These are phyloP conservation scores for Mycena haematopus DNA, from an alignment of 768 basidiomycete genomes.

Conservation along the genomic window DNA sequence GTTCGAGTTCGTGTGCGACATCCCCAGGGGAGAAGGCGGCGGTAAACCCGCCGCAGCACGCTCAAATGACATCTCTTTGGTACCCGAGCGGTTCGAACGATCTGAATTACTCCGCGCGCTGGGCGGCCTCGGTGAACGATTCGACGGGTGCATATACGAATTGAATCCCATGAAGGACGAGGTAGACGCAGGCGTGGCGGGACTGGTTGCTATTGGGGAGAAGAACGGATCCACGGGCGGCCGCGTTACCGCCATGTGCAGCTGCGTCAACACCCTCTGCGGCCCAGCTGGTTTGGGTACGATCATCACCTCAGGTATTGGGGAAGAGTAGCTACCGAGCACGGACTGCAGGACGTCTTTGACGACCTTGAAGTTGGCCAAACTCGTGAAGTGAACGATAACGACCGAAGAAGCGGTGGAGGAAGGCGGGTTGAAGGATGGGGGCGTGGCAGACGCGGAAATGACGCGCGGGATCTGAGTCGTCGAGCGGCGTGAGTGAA, in stretches of 20 bases:
- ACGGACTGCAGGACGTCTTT: slow-evolving; percentile 84
- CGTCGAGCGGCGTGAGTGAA: slow-evolving; percentile 79
- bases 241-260: slow-evolving; percentile 88
- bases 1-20: slow-evolving; percentile 71
- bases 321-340: slow-evolving; percentile 50
- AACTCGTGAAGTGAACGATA: slow-evolving; percentile 90
- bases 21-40: slow-evolving; percentile 75
- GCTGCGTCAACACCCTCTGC: slow-evolving; percentile 87
- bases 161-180: slow-evolving; percentile 48
- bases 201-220: slow-evolving; percentile 92
- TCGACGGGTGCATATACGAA: slow-evolving; percentile 13
- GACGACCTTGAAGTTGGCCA: slow-evolving; percentile 86
- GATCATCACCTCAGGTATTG: slow-evolving; percentile 90
- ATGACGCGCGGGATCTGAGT: slow-evolving; percentile 72
- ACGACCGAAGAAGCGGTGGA: slow-evolving; percentile 48
- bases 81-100: slow-evolving; percentile 62
- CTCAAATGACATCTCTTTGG: slow-evolving; percentile 47
- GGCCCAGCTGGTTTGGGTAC: slow-evolving; percentile 98
- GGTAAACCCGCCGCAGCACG: slow-evolving; percentile 40
- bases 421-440: slow-evolving; percentile 30
- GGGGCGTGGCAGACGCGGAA: slow-evolving; percentile 37
- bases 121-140: slow-evolving; percentile 54
- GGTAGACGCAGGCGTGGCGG: slow-evolving; percentile 69
- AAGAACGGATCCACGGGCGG: slow-evolving; percentile 93
- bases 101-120: slow-evolving; percentile 67